phyloP scores from a whole-genome alignment of 352 stramenopile species.

The Globisporangium cystogenes region DNA sequence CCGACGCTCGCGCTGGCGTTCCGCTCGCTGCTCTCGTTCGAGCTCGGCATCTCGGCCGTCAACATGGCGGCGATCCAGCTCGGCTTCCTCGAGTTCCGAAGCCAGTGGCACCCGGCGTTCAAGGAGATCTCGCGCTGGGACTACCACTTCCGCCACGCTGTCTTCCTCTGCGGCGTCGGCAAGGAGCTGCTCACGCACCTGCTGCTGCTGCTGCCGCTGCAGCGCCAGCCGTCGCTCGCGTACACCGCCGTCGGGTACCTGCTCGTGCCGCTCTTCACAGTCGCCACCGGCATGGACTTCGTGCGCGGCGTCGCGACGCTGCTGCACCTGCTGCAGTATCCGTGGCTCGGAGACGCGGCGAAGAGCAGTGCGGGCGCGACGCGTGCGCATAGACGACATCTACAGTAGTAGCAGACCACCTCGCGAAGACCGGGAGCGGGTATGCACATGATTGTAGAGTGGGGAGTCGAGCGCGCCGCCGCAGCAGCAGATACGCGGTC shows the following conservation, averaged over 20 bases:
- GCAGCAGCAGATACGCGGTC: no score
- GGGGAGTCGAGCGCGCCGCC: no score
- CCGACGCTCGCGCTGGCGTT: conserved; percentile 33
- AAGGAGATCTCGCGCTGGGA: conserved; percentile 55
- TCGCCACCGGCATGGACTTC: conserved; percentile 53
- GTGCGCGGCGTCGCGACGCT: conserved; percentile 46
- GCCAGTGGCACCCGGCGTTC: conserved; percentile 58
- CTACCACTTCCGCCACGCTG: conserved; percentile 31
- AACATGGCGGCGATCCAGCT: conserved; percentile 47
- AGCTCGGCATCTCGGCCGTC: conserved; percentile 47
- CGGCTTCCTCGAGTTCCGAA: conserved; percentile 53
- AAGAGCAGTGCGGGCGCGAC: background rate
- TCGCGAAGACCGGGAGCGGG: background rate
- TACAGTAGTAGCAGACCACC: no score
- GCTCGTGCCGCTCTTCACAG: conserved; percentile 52
- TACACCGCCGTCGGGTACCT: conserved; percentile 33
- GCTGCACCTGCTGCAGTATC: conserved; percentile 43
- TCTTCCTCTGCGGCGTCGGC: conserved; percentile 45
- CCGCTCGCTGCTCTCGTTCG: conserved; percentile 40
- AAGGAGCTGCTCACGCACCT: conserved; percentile 58
- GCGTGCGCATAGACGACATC: background rate
- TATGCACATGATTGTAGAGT: background rate
- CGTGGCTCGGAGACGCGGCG: no score
- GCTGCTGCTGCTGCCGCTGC: conserved; percentile 54
- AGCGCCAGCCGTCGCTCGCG: conserved; percentile 14